Base-by-base conservation (phyloP, 306 rosid genomes). In the Crotalaria pallida region DNA sequence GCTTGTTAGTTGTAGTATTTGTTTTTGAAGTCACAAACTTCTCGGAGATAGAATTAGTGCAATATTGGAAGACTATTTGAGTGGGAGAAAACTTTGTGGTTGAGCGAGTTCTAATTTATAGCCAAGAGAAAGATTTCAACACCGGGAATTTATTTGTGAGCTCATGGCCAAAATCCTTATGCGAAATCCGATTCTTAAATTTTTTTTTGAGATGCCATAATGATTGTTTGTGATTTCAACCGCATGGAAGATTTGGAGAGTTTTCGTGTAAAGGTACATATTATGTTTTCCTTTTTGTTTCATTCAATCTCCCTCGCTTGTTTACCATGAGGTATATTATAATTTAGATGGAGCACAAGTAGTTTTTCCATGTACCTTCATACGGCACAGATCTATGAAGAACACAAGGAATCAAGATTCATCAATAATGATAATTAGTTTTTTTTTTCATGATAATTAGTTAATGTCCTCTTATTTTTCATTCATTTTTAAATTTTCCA, bases 191-290 rank as follows among this genome's bases (percentile, higher is more conserved):
- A n/a, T n/a, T n/a, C n/a, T n/a, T n/a, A n/a, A n/a, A 7, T 43
- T 70, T 65, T 6, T 53, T 69, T 66, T 2, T 41, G 23, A 73
- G 71, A 10, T 13, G 15, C 41, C 64, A 60, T 48, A 58, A 59
- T 75, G 59, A 26, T 66, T 73, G 36, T 47, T 67, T 63, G 17
- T 17, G 75, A 61, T 75, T 81, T 72, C 58, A 57, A 49, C 68
- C 66, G 19, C 49, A 67, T 41, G 59, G 57, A 67, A 34, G 75
- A 76, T 55, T 59, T 55, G 48, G 52, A 64, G 59, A 63, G 48
- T 58, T 81, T 77, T 73, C 78, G 75, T 75, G 65, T 68, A 64
- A 76, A 52, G 62, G 72, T 77, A 23, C 81, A 47, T 58, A 62
- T 55, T 71, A 23, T 53, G 29, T 75, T 66, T 71, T 70, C 58